phyloP scores from a whole-genome alignment of 495 filamentous ascomycete species.

The Talaromyces stipitatus region DNA sequence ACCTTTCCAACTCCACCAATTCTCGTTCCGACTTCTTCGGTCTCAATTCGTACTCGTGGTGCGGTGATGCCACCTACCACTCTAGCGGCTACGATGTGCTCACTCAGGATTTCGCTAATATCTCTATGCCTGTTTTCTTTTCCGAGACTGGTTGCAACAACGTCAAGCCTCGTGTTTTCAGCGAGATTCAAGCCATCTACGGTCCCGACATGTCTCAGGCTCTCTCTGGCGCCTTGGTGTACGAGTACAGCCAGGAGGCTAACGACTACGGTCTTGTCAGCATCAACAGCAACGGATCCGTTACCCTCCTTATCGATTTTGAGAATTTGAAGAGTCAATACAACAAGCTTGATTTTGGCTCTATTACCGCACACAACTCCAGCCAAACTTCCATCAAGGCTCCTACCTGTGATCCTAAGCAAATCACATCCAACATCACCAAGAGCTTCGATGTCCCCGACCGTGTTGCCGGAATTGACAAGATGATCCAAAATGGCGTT shows the following conservation, averaged over 20 bases:
- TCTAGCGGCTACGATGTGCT: constrained; percentile 66
- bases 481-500: constrained; percentile 44
- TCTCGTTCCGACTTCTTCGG: constrained; percentile 83
- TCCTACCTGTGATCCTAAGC: constrained; percentile 47
- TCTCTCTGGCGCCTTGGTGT: constrained; percentile 83
- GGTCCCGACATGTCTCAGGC: constrained; percentile 66
- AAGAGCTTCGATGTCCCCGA: constrained; percentile 69
- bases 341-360: constrained; percentile 60
- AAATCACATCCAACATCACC: constrained; percentile 61
- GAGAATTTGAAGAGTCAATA: constrained; percentile 67
- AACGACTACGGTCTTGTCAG: constrained; percentile 76
- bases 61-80: constrained; percentile 65
- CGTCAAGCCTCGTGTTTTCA: constrained; percentile 69
- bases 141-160: constrained; percentile 95
- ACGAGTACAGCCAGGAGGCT: constrained; percentile 75
- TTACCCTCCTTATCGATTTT: constrained; percentile 63
- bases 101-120: constrained; percentile 59
- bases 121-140: constrained; percentile 85
- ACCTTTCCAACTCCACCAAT: constrained; percentile 52
- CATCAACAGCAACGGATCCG: constrained; percentile 56
- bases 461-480: constrained; percentile 40
- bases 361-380: constrained; percentile 51
- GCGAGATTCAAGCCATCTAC: constrained; percentile 76
- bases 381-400: constrained; percentile 43
- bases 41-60: constrained; percentile 95